These are phyloP conservation scores for Kockiozyma suomiensis DNA, from an alignment of 805 yeast species.

Conservation along the genomic window DNA sequence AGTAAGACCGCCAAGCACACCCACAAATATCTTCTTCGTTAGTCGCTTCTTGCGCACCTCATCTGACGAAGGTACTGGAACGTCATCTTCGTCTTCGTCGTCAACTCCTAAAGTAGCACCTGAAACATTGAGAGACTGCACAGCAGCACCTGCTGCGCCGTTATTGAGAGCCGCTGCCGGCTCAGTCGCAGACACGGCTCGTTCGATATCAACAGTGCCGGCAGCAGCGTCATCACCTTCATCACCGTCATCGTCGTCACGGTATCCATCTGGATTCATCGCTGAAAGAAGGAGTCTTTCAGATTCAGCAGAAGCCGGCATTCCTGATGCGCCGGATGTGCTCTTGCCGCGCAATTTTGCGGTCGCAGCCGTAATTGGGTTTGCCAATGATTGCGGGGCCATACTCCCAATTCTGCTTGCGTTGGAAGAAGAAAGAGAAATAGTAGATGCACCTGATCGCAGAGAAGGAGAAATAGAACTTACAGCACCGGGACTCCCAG, in stretches of 20 bases:
- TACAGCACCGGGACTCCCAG: background rate
- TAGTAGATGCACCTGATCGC: conserved; percentile 15
- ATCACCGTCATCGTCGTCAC: conserved; percentile 7
- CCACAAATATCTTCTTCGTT: conserved; percentile 27
- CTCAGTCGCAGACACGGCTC: conserved; percentile 1
- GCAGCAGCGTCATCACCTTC: background rate
- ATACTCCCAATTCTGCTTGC: background rate
- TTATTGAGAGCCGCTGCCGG: conserved; percentile 1
- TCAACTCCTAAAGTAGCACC: background rate
- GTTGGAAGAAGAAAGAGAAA: conserved; percentile 6
- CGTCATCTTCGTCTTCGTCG: conserved; percentile 13
- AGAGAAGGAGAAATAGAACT: conserved; percentile 7
- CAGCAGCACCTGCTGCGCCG: conserved; percentile 19
- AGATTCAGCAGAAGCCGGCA: conserved; percentile 8
- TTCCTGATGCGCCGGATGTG: background rate
- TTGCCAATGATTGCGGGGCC: conserved; percentile 1
- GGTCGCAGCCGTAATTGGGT: background rate
- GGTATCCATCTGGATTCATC: conserved; percentile 6
- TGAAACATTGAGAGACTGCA: conserved; percentile 2
- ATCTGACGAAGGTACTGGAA: background rate
- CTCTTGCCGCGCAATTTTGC: conserved; percentile 6
- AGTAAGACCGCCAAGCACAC: conserved; percentile 16
- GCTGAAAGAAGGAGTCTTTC: conserved; percentile 25
- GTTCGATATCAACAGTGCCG: conserved; percentile 1
- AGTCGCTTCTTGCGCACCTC: conserved; percentile 1